A percentile compares a stretch with the other conserved stretches of the same genome.
These are phyloP conservation scores for Botrytis fabae DNA, from an alignment of 2,329 filamentous ascomycete species.

Conservation along the genomic window DNA sequence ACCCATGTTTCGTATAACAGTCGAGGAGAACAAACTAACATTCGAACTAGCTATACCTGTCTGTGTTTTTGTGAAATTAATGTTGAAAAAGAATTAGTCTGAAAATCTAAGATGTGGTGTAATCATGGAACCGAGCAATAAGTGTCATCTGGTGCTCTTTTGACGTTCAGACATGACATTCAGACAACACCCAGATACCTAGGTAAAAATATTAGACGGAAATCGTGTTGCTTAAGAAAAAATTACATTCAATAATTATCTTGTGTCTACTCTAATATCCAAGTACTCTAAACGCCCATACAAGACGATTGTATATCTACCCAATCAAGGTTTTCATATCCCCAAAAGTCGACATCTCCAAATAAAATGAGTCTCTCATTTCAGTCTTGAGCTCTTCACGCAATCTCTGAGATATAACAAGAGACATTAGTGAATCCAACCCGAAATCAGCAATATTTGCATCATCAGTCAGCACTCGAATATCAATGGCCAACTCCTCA, in stretches of 20 bases:
- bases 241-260: background rate
- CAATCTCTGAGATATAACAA: conserved; percentile 47
- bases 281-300: background rate
- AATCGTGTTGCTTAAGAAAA: background rate
- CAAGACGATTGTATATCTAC: background rate
- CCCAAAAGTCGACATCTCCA: background rate
- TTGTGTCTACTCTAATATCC: background rate
- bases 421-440: background rate
- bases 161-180: background rate
- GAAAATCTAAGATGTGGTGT: background rate
- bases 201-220: background rate
- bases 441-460: conserved; percentile 44
- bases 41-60: background rate
- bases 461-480: conserved; percentile 50
- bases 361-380: conserved; percentile 39
- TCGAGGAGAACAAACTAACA: no score
- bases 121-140: background rate
- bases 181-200: background rate
- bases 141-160: background rate
- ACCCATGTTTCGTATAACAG: background rate
- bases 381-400: conserved; percentile 56
- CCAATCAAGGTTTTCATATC: background rate
- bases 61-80: background rate
- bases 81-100: background rate
- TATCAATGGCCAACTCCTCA: conserved; percentile 47